Base-by-base conservation (phyloP, 768 basidiomycete genomes). In the Agaricus blazei region DNA sequence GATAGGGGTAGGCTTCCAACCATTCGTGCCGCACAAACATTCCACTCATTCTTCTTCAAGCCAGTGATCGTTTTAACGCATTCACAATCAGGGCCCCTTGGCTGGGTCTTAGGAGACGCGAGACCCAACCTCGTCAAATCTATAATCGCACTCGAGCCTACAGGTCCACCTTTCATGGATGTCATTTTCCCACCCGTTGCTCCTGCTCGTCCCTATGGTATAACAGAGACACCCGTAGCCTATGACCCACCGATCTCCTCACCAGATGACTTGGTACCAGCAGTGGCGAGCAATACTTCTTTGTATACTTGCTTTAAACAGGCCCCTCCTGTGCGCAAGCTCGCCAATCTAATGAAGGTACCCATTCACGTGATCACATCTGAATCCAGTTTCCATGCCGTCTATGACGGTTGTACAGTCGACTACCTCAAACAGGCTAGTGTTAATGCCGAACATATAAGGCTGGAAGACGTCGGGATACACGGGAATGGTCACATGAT, bases 401-500 rank as follows among this genome's bases (percentile, higher is more conserved):
- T 77, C 9, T 81, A 80, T 59, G 80, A 82, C 50, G 63, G 64
- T 7, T 76, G 73, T 57, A 79, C 70, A 4, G 76, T 71, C 23
- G 64, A 70, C 29, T 82, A 70, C 61, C 63, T 82, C 52, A 58
- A 50, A 24, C 70, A 75, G 47, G 80, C 75, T 0, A 80, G 79
- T 0, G 77, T 80, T 19, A 51, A 63, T 15, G 76, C 79, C 5
- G 66, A 74, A 14, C 73, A 76, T 57, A 61, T 76, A 38, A 65
- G 65, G 14, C 61, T 82, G 15, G 65, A 63, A n/a, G 68, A 70
- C 29, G 58, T 76, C 1, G 80, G 79, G 7, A 75, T 82, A 24
- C 71, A 65, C 50, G 80, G 80, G 42, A 82, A 82, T 59, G 80
- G 76, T 1, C 80, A 82, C 64, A 74, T 82, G 74, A 73, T 82